Conservation (phyloP, 2,329 filamentous ascomycete genomes). For the Monascus ruber region DNA sequence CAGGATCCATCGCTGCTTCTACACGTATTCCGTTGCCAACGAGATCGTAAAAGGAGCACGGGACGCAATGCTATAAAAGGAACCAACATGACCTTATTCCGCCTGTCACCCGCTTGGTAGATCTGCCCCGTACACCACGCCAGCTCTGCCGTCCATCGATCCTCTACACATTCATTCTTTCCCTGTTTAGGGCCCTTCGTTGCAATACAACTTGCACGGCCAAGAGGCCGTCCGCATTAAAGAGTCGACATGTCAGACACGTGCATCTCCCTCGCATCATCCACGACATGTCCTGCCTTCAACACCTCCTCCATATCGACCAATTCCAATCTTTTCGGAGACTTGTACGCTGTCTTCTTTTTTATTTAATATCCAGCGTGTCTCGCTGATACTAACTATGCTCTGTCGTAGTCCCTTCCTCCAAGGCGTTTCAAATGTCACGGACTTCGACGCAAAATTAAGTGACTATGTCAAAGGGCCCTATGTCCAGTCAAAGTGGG, state of each 20-base stretch:
- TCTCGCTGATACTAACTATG: constrained; percentile 17
- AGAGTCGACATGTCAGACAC: constrained; percentile 25
- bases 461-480: constrained; percentile 58
- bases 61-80: background rate
- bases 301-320: constrained; percentile 60
- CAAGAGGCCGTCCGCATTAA: constrained; percentile 8
- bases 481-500: constrained; percentile 71
- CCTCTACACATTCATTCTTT: constrained; percentile 1
- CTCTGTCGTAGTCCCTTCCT: constrained; percentile 61
- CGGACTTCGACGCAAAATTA: constrained; percentile 68
- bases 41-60: background rate
- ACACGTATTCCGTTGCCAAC: background rate
- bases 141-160: constrained; percentile 2
- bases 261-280: constrained; percentile 60
- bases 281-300: constrained; percentile 62
- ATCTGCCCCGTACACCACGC: constrained; percentile 2
- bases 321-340: constrained; percentile 42
- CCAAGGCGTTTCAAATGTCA: constrained; percentile 61
- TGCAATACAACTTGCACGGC: constrained; percentile 1
- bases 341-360: constrained; percentile 47
- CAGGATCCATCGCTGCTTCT: no score
- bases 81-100: background rate
- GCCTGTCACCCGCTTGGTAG: background rate
- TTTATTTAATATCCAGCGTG: constrained; percentile 12
- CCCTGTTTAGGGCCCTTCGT: background rate